These are phyloP conservation scores for Volutella citrinella DNA, from an alignment of 2,329 filamentous ascomycete genomes.

Conservation along the genomic window DNA sequence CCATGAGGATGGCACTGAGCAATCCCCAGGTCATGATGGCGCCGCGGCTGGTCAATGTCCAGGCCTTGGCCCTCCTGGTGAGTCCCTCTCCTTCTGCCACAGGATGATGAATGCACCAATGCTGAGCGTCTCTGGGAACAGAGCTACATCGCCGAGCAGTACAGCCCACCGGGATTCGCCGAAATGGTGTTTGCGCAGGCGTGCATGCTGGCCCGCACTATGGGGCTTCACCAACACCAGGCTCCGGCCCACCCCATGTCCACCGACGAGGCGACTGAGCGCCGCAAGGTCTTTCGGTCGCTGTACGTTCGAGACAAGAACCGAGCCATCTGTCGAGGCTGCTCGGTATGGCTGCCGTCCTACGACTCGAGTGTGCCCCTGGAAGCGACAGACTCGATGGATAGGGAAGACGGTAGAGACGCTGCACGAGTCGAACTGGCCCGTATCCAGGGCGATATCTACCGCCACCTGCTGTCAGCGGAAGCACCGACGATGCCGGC, in stretches of 20 bases:
- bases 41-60: slow-evolving; percentile 23
- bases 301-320: slow-evolving; percentile 24
- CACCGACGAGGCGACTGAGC: slow-evolving; percentile 15
- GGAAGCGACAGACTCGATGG: background rate
- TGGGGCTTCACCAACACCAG: slow-evolving; percentile 23
- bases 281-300: slow-evolving; percentile 21
- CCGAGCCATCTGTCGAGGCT: slow-evolving; percentile 19
- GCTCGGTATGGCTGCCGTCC: slow-evolving; percentile 16
- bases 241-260: slow-evolving; percentile 6
- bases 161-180: slow-evolving; percentile 20
- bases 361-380: slow-evolving; percentile 13
- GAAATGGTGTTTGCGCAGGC: slow-evolving; percentile 25
- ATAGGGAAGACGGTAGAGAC: slow-evolving; percentile 8
- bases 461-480: slow-evolving; percentile 13
- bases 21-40: slow-evolving; percentile 23
- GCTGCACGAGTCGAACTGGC: slow-evolving; percentile 20
- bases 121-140: background rate
- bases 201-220: slow-evolving; percentile 22
- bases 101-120: background rate
- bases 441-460: slow-evolving; percentile 22
- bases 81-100: background rate
- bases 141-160: slow-evolving; percentile 25
- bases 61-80: slow-evolving; percentile 24
- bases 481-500: slow-evolving; percentile 8
- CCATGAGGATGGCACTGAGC: slow-evolving; percentile 23